Evolutionary conservation across 2,329 filamentous ascomycete species (phyloP).

Genomic region (Aspergillus latus): DNA sequence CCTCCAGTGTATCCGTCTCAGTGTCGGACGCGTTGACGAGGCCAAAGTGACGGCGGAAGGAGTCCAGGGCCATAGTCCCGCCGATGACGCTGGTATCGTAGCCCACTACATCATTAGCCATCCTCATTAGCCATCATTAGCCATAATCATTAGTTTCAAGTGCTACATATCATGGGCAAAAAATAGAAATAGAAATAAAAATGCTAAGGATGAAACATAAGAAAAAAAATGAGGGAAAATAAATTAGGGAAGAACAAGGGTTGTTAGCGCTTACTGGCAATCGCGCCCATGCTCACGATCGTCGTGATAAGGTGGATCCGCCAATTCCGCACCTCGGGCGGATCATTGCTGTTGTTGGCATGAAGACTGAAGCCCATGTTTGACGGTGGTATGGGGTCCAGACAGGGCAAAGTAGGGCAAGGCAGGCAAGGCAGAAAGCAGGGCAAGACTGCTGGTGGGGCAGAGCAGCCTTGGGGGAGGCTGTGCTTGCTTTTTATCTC

Average conservation of each 20-base stretch:
- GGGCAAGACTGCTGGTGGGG: no score
- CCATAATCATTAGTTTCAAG: no score
- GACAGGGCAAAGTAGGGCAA: no score
- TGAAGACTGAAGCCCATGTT: conserved; percentile 18
- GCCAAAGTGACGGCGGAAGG: conserved; percentile 14
- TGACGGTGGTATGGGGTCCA: no score
- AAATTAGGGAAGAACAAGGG: neutral
- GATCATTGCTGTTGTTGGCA: conserved; percentile 16
- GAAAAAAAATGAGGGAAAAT: no score
- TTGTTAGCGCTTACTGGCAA: conserved; percentile 8
- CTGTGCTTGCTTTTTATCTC: no score
- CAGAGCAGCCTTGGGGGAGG: no score
- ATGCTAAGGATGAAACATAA: no score
- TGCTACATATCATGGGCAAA: no score
- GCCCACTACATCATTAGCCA: conserved; percentile 4
- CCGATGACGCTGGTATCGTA: conserved; percentile 17
- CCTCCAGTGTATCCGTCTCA: conserved; percentile 12
- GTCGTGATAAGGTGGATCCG: conserved; percentile 12
- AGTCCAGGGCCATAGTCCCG: conserved; percentile 11
- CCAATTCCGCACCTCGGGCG: conserved; percentile 14
- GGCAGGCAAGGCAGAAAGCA: no score
- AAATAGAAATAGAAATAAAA: no score
- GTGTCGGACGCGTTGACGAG: conserved; percentile 4
- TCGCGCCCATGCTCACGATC: conserved; percentile 14
- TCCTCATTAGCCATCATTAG: no score